Evolutionary conservation across 2,329 filamentous ascomycete species (phyloP).

Genomic region (Ophiocordyceps camponoti-rufipedis): DNA sequence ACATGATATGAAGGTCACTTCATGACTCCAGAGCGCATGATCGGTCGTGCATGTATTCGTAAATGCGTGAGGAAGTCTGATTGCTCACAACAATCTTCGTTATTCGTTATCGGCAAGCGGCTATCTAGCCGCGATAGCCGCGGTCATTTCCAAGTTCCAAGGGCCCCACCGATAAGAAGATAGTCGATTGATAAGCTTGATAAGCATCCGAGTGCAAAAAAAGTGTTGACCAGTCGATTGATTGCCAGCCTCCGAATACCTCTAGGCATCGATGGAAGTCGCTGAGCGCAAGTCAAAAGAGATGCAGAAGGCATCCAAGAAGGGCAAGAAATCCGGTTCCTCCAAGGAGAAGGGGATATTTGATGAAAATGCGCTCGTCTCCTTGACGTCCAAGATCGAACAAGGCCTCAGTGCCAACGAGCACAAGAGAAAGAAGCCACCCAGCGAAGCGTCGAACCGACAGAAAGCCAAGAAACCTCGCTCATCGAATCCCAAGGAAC

Average conservation of each 20-base stretch:
- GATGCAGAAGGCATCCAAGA: slow-evolving; percentile 20
- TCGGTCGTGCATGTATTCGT: too few relatives aligned
- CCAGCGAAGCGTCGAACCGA: slow-evolving; percentile 13
- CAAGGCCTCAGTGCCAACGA: slow-evolving; percentile 24
- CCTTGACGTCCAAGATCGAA: slow-evolving; percentile 39
- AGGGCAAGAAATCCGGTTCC: slow-evolving; percentile 12
- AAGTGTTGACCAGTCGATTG: too few relatives aligned
- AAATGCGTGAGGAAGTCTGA: too few relatives aligned
- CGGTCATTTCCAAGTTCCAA: not conserved
- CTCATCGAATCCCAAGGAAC: slow-evolving; percentile 9
- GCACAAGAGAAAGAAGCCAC: slow-evolving; percentile 26
- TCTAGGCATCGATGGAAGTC: not conserved
- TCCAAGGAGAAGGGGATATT: slow-evolving; percentile 14
- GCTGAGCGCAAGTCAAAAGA: not conserved
- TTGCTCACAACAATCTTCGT: too few relatives aligned
- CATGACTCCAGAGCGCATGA: too few relatives aligned
- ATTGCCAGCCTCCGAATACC: too few relatives aligned
- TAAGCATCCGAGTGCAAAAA: not conserved
- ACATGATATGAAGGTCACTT: not conserved
- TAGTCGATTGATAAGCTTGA: not conserved
- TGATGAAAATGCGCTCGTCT: slow-evolving; percentile 29
- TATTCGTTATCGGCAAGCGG: not conserved
- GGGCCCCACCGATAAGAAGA: not conserved
- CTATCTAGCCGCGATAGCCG: not conserved
- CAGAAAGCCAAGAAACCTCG: slow-evolving; percentile 20